Evolutionary conservation across 768 basidiomycete species (phyloP).

Genomic region (Auriscalpium microsporum): DNA sequence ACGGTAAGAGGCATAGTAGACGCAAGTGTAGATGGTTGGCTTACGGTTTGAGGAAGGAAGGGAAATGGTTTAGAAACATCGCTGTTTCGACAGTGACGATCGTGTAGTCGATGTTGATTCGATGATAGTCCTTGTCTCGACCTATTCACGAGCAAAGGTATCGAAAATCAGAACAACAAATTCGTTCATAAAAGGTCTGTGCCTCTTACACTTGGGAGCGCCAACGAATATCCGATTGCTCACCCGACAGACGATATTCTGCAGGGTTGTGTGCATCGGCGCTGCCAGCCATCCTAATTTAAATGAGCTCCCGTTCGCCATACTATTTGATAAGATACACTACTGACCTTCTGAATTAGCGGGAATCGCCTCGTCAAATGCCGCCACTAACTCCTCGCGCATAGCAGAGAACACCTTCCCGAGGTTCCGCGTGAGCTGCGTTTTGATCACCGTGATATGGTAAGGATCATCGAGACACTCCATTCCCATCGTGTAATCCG

Average conservation of each 20-base stretch:
- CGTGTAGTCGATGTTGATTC: constrained; percentile 26
- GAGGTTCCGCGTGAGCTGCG: constrained; percentile 22
- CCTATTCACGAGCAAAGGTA: constrained; percentile 12
- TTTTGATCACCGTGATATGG: constrained; percentile 18
- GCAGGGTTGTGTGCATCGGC: constrained; percentile 14
- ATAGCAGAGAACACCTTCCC: constrained; percentile 15
- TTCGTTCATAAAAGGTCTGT: neutral
- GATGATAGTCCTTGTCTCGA: constrained; percentile 21
- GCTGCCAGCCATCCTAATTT: constrained; percentile 20
- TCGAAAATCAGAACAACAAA: neutral
- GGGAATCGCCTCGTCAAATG: constrained; percentile 25
- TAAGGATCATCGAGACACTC: constrained; percentile 11
- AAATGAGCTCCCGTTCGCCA: constrained; percentile 16
- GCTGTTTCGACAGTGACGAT: constrained; percentile 22
- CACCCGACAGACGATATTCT: constrained; percentile 20
- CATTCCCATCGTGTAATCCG: constrained; percentile 28
- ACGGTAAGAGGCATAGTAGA: neutral
- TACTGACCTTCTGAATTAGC: constrained; percentile 8
- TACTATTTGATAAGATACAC: neutral
- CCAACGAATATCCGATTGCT: constrained; percentile 29
- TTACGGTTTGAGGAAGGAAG: constrained; percentile 28
- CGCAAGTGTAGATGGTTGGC: constrained; percentile 3
- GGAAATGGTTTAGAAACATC: constrained; percentile 24
- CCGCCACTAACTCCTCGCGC: constrained; percentile 17
- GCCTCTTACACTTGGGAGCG: constrained; percentile 23